phyloP scores from a whole-genome alignment of 164 flowering plant species.

The Stephania yunnanensis region DNA sequence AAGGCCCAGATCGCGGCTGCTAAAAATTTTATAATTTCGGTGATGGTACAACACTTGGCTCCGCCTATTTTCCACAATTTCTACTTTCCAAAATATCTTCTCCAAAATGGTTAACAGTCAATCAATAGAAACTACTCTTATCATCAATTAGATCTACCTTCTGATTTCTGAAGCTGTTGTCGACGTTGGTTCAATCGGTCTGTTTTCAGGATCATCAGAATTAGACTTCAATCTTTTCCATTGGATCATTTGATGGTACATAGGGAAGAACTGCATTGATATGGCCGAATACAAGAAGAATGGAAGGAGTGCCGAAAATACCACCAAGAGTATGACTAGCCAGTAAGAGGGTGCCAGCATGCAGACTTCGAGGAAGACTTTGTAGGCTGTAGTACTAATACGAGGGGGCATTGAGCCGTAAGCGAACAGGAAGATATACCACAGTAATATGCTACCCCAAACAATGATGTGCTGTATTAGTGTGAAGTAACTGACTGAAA shows the following conservation, averaged over 20 bases:
- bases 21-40: too few species aligned
- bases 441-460: slow-evolving; percentile 70
- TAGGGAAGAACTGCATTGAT: slow-evolving; percentile 77
- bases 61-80: background rate
- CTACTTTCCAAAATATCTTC: background rate
- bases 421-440: slow-evolving; percentile 72
- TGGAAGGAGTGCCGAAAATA: slow-evolving; percentile 52
- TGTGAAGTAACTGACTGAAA: slow-evolving; percentile 78
- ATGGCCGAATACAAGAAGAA: slow-evolving; percentile 53
- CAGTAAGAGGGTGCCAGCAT: slow-evolving; percentile 76
- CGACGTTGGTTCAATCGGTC: slow-evolving; percentile 46
- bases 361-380: slow-evolving; percentile 70
- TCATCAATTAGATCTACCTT: slow-evolving; percentile 28
- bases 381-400: slow-evolving; percentile 57
- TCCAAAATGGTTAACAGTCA: background rate
- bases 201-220: slow-evolving; percentile 60
- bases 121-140: background rate
- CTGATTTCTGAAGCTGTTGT: slow-evolving; percentile 56
- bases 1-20: background rate
- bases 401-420: slow-evolving; percentile 63
- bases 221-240: slow-evolving; percentile 68
- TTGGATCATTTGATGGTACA: slow-evolving; percentile 82
- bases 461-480: slow-evolving; percentile 70
- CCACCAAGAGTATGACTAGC: slow-evolving; percentile 50
- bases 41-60: background rate